phyloP scores from a whole-genome alignment of 306 rosid genomes.

The Luffa aegyptiaca region DNA sequence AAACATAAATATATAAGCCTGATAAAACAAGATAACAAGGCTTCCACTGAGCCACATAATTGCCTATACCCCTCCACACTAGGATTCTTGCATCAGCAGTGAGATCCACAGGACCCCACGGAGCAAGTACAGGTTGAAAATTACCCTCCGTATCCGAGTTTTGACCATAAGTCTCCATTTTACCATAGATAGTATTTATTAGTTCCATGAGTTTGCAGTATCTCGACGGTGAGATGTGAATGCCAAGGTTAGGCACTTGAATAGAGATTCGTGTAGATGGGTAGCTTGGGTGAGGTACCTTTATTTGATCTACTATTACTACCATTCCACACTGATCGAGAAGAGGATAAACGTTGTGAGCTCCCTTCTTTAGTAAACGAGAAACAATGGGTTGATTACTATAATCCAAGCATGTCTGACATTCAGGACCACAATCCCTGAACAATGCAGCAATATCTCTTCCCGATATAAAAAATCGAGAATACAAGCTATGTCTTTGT shows the following conservation, averaged over 20 bases:
- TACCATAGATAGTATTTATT: slow-evolving; percentile 41
- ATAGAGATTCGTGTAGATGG: slow-evolving; percentile 79
- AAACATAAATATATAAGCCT: slow-evolving; percentile 59
- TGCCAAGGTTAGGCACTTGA: slow-evolving; percentile 91
- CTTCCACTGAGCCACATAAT: slow-evolving; percentile 91
- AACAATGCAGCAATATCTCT: slow-evolving; percentile 94
- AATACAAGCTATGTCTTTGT: slow-evolving; percentile 59
- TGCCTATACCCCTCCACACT: slow-evolving; percentile 95
- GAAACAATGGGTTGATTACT: slow-evolving; percentile 25
- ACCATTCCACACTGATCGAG: slow-evolving; percentile 97
- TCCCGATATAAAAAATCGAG: slow-evolving; percentile 77
- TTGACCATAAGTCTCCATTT: slow-evolving; percentile 53
- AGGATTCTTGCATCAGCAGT: slow-evolving; percentile 69
- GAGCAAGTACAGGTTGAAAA: slow-evolving; percentile 39
- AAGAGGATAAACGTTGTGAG: slow-evolving; percentile 49
- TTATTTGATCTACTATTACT: slow-evolving; percentile 84
- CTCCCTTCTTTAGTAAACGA: slow-evolving; percentile 18
- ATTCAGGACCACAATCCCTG: slow-evolving; percentile 63
- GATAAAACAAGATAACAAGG: slow-evolving; percentile 75
- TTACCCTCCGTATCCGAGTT: slow-evolving; percentile 35
- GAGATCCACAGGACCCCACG: slow-evolving; percentile 69
- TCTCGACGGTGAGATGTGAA: slow-evolving; percentile 88
- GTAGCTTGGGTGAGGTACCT: slow-evolving; percentile 86
- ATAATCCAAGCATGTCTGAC: slow-evolving; percentile 39
- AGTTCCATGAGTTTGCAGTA: slow-evolving; percentile 64